These are phyloP conservation scores for Neohortaea acidophila DNA, from an alignment of 495 filamentous ascomycete species.

Conservation along the genomic window DNA sequence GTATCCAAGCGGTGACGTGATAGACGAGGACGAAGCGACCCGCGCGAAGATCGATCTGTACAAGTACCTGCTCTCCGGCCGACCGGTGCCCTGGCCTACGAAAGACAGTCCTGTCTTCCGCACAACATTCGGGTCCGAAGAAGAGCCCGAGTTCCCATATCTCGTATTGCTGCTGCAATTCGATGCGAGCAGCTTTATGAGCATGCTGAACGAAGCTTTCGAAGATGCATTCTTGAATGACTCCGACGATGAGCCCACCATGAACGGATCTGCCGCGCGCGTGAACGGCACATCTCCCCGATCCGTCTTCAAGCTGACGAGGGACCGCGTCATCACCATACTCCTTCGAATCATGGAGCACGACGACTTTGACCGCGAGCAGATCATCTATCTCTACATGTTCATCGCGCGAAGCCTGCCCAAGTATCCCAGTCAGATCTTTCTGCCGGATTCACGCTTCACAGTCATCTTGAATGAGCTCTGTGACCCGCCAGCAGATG, in stretches of 20 bases:
- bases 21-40: constrained; percentile 50
- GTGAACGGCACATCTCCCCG: constrained; percentile 15
- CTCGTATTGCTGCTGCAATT: constrained; percentile 73
- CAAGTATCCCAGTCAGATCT: constrained; percentile 90
- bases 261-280: constrained; percentile 34
- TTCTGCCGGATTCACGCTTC: constrained; percentile 71
- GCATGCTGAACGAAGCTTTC: constrained; percentile 92
- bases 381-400: constrained; percentile 93
- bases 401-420: constrained; percentile 91
- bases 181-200: constrained; percentile 80
- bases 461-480: constrained; percentile 67
- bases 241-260: constrained; percentile 36
- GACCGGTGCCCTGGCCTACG: constrained; percentile 49
- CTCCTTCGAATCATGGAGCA: constrained; percentile 75
- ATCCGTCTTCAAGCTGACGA: constrained; percentile 40
- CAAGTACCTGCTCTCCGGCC: constrained; percentile 81
- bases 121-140: constrained; percentile 32
- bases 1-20: constrained; percentile 69
- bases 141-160: constrained; percentile 63
- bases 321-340: constrained; percentile 81
- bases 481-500: constrained; percentile 65
- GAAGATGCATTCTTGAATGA: constrained; percentile 89
- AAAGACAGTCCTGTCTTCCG: constrained; percentile 37
- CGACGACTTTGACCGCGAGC: constrained; percentile 52
- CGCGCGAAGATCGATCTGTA: constrained; percentile 78